Evolutionary conservation across 495 filamentous ascomycete species (phyloP), one percentile per base, ranked within the genome.

Genomic region (Thozetella sp.): DNA sequence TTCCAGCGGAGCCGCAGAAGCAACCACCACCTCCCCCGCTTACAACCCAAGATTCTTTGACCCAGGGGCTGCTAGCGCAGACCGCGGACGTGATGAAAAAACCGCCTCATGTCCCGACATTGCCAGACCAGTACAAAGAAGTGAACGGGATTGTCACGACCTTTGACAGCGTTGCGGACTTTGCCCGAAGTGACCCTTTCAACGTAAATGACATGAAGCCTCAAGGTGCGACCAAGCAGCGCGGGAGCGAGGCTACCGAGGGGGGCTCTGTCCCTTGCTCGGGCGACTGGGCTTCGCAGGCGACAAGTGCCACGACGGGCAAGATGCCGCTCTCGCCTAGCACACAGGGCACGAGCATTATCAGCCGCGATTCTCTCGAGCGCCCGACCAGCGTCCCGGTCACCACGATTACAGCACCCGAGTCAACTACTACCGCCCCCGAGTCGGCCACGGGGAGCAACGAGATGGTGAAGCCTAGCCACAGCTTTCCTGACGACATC

Each of bases 251-350:
- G 56, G 78, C 76, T 1, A 83, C 82, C 0, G 81, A 84, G 45
- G 76, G 77, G 10, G 80, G 81, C 62, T 83, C 80, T 24, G 79
- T 71, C 3, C 73, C 74, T 3, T 70, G 67, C 37, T 71, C 71
- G 3, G 78, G 77, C 19, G 82, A 84, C 58, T 84, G 81, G 80
- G 73, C 74, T 12, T 80, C 76, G 23, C 82, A 84, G 61, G 80
- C 78, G 17, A 83, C 81, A n/a, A 83, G 79, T 55, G 81, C 80
- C 26, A 82, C 80, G 17, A 83, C 81, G 10, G 75, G 76, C 30
- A 82, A 81, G 69, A 81, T 83, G 79, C 81, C 83, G 23, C 67
- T 83, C n/a, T 84, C 81, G 25, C 83, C 83, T 9, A 83, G 79
- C 60, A 84, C 83, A 4, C 78, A 84, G 67, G 83, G 83, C 15